Base-by-base conservation (phyloP, 1,139 yeast genomes). In the Arxiozyma bovina region DNA sequence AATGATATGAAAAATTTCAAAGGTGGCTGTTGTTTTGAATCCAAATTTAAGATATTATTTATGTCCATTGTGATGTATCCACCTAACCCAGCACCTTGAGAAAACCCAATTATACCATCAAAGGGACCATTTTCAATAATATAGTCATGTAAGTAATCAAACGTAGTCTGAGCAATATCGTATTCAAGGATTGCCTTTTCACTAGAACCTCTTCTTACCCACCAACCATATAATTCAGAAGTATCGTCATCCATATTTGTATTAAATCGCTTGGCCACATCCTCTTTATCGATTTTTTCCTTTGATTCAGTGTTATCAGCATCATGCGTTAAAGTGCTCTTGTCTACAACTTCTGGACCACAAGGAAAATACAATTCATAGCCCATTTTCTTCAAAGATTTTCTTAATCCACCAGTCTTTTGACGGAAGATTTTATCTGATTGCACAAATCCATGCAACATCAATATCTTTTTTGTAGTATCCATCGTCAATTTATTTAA, bases 1-100 rank as follows among this genome's bases (percentile, higher is more conserved):
- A 86, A 90, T 48, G 86, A 70, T 3, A 91, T 74, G 6, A 81
- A 89, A 68, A 88, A 90, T 64, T 84, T 79, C 59, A 88, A 71
- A 6, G 78, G 74, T 17, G 75, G 76, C 55, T 76, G 79, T 38
- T 66, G 57, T 17, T 59, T 58, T 43, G 58, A 50, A 15, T 64
- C 55, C 48, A 67, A 55, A 38, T 59, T 57, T 20, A 72, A 54
- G 4, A 77, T 56, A 38, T 71, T 61, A 45, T 69, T 63, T 48
- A 80, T 66, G 38, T 72, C 66, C 42, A 79, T 77, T 48, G 79
- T 69, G 4, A 82, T 60, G 20, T 79, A 72, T 3, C 83, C 86
- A 1, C 89, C 80, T 65, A 91, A 72, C 1, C 94, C 95, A 0
- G 96, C 94, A 53, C 98, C 99, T 70, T 91, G 98, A 43, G 94